Base-by-base conservation (phyloP, 148 eudicot genomes). In the Chenopodium album region DNA sequence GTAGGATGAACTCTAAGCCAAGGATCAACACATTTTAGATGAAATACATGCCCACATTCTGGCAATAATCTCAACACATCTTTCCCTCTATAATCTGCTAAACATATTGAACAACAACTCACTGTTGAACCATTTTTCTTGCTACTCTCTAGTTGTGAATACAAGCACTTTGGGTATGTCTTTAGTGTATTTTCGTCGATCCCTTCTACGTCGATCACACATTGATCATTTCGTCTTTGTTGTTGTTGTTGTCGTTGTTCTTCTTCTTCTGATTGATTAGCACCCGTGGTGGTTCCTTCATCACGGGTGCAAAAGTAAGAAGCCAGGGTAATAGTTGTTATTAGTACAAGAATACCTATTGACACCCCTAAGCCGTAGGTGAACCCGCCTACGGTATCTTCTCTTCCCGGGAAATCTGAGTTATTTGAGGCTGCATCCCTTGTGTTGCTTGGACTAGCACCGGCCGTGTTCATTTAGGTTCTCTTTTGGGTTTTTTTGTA, bases 341-440 rank as follows among this genome's bases (percentile, higher is more conserved):
- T 93, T 60, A 95, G 89, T 70, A 95, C 81, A 32, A 93, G 91
- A 41, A 95, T 88, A 6, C 98, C 98, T n/a, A 92, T 80, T 1
- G 98, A 93, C 9, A 95, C 85, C 0, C 98, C 98, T 47, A 95
- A 87, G 32, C 98, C 98, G 71, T 95, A 95, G 28, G 92, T 88
- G 77, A 93, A 92, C 4, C 97, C 94, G 50, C 96, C 89, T 10
- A 86, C 81, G 81, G 84, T 75, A 13, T 82, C 56, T 28, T 54
- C 48, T 65, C 14, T 31, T 8, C 88, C 90, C 0, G 89, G 70
- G 66, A 91, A 82, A 48, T 93, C 81, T 19, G 31, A 12, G 2
- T 22, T 75, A 1, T 32, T 67, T 52, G 64, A 19, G 28, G n/a
- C 69, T 26, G 68, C 23, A 60, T 26, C 32, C 29, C 59, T 66